These are phyloP conservation scores for Fusarium coffeatum DNA, from an alignment of 2,329 filamentous ascomycete genomes.

Conservation along the genomic window DNA sequence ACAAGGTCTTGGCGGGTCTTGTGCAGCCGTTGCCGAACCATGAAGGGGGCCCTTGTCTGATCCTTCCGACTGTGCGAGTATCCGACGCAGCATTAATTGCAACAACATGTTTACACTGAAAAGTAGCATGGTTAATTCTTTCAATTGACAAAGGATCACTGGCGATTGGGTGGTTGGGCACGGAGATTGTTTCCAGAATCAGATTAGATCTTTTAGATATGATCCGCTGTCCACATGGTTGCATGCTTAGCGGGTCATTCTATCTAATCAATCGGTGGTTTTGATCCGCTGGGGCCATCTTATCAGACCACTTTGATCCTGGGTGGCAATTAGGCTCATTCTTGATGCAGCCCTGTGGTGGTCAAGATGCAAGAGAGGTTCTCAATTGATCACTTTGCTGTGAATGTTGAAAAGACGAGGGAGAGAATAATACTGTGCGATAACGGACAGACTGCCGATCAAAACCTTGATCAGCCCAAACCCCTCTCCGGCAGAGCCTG, in stretches of 20 bases:
- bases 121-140: not conserved
- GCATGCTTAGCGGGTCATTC: not conserved
- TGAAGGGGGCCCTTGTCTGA: not conserved
- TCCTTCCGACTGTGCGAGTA: not conserved
- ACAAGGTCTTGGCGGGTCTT: slow-evolving; percentile 4
- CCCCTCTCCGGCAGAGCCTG: not conserved
- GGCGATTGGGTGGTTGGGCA: not conserved
- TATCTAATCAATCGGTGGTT: slow-evolving; percentile 18
- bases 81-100: not conserved
- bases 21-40: not conserved
- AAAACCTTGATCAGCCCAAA: not conserved
- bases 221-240: slow-evolving; percentile 1
- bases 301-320: not conserved
- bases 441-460: not conserved
- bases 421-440: too few relatives aligned
- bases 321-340: not conserved
- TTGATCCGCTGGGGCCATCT: not conserved
- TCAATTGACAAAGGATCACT: not conserved
- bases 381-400: too few relatives aligned
- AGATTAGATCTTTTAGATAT: slow-evolving; percentile 27
- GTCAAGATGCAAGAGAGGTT: not conserved
- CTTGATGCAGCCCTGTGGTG: not conserved
- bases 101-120: too few relatives aligned
- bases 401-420: too few relatives aligned
- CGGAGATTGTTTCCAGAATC: slow-evolving; percentile 13